Conservation (phyloP, 345 rosid species). For the Moricandia arvensis region DNA sequence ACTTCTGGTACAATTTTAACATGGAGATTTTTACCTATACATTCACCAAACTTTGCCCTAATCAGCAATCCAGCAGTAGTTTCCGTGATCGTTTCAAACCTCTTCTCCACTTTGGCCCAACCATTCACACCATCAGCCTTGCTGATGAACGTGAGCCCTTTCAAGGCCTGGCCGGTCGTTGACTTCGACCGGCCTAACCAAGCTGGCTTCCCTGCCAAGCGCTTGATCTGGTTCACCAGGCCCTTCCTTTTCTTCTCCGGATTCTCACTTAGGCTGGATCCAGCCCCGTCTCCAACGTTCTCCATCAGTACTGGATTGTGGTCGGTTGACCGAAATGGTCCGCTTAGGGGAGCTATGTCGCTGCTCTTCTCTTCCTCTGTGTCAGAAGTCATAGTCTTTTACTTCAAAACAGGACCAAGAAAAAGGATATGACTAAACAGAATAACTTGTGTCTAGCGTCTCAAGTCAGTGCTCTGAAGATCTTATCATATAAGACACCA, state of each 20-base stretch:
- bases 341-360: constrained; percentile 41
- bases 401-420: constrained; percentile 2
- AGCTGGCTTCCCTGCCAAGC: constrained; percentile 42
- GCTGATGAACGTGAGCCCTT: constrained; percentile 67
- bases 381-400: constrained; percentile 23
- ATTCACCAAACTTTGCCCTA: constrained; percentile 57
- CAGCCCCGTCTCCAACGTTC: constrained; percentile 28
- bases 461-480: constrained; percentile 14
- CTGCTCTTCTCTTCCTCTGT: constrained; percentile 35
- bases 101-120: constrained; percentile 58
- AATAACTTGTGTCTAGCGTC: constrained; percentile 7
- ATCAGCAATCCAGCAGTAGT: constrained; percentile 44
- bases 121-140: constrained; percentile 52
- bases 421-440: background rate
- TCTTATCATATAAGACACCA: background rate
- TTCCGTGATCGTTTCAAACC: constrained; percentile 52
- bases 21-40: constrained; percentile 47
- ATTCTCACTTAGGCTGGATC: constrained; percentile 31
- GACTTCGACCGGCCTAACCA: constrained; percentile 53
- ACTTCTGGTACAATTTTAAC: background rate
- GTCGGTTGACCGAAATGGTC: constrained; percentile 29
- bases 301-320: constrained; percentile 33
- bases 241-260: constrained; percentile 39
- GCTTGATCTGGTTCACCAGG: constrained; percentile 44
- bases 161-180: constrained; percentile 44